These are phyloP conservation scores for Colletotrichum nymphaeae DNA, from an alignment of 2,329 filamentous ascomycete species.

Conservation along the genomic window DNA sequence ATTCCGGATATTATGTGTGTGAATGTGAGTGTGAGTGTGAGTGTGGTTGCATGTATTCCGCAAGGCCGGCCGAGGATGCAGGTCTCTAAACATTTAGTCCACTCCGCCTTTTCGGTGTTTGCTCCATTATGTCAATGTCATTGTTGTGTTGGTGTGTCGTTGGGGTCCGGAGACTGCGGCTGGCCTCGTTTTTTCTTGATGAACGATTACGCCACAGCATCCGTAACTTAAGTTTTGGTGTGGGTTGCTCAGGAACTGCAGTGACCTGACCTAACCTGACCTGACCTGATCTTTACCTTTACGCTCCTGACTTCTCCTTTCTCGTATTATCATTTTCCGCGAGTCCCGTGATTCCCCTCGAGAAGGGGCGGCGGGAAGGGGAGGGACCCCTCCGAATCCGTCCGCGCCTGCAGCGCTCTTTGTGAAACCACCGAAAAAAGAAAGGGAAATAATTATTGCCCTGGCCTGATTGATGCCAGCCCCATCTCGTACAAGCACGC, in stretches of 20 bases:
- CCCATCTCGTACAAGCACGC: not conserved
- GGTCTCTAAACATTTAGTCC: not conserved
- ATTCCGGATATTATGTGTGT: not conserved
- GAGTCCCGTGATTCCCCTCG: not conserved
- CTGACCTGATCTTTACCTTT: too few species aligned
- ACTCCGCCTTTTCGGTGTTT: not conserved
- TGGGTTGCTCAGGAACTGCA: not conserved
- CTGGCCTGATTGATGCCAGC: not conserved
- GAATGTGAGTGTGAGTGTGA: too few species aligned
- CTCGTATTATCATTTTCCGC: slow-evolving; percentile 17
- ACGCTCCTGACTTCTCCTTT: slow-evolving; percentile 6
- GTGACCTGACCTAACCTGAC: not conserved
- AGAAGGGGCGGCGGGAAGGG: not conserved
- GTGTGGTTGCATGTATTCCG: too few species aligned
- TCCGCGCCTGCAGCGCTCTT: slow-evolving; percentile 7
- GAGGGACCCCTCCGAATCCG: not conserved
- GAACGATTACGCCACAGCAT: slow-evolving; percentile 14
- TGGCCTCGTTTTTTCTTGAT: not conserved
- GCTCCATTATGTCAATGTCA: not conserved
- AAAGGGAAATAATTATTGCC: too few species aligned
- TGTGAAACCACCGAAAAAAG: slow-evolving; percentile 8
- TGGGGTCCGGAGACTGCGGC: not conserved
- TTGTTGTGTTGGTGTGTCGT: not conserved
- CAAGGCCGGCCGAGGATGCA: not conserved
- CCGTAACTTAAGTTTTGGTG: not conserved